Base-by-base conservation (phyloP, 129 eudicot genomes). In the Heracleum sosnowskyi region DNA sequence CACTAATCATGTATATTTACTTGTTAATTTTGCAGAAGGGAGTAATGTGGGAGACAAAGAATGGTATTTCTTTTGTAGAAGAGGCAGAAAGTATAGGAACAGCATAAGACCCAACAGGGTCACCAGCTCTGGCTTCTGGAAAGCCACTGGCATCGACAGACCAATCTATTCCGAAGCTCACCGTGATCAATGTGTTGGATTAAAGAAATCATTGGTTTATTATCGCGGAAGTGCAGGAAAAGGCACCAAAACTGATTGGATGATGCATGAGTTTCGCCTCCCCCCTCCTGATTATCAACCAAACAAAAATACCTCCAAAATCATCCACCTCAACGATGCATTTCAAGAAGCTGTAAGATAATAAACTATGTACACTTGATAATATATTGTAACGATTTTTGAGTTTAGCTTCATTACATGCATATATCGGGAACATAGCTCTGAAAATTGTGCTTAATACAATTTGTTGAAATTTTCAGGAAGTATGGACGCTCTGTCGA, bases 71-170 rank as follows among this genome's bases (percentile, higher is more conserved):
- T 94, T 79, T 57, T 94, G 98, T 83, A 91, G 85, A 86, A 89
- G 98, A 83, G 98, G 97, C 66, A 91, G 98, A 76, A 94, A 94
- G 82, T 94, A 94, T 77, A 89, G 97, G 78, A 94, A 94, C 81
- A 94, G 98, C 82, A 82, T 91, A 69, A 86, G 98, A 78, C 98
- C 98, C 11, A 94, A 94, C 85, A 85, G 98, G 73, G 98, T 94
- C 18, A 91, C 98, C 3, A 93, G 98, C 31, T 94, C 97, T 7
- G 98, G 98, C 46, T 94, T 94, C 49, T 94, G 98, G 98, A 94
- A 94, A 74, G 98, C 98, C 29, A 94, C 97, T 0, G 98, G 98
- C 40, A 93, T 93, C 40, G 98, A 93, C 60, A 79, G 86, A 35
- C 97, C 98, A 0, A 86, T 93, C 33, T 88, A 89, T 75, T 82